phyloP scores from a whole-genome alignment of 208 protist species.

The Wallacemonas collosoma region DNA sequence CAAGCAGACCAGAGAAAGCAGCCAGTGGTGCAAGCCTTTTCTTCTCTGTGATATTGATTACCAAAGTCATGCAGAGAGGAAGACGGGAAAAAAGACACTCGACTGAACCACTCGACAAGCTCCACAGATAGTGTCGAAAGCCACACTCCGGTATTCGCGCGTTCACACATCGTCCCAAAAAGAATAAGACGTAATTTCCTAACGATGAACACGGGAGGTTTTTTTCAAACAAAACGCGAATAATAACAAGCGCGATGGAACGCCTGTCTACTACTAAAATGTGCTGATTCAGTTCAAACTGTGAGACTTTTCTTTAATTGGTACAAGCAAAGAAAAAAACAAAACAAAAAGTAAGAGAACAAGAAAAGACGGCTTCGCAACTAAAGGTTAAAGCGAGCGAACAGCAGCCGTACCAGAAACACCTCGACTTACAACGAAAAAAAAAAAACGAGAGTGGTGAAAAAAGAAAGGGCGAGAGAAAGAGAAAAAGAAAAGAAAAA shows the following conservation, averaged over 20 bases:
- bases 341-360: background rate
- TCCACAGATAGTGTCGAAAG: too few relatives aligned
- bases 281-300: background rate
- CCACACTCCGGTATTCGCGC: too few relatives aligned
- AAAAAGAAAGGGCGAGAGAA: slow-evolving; percentile 13
- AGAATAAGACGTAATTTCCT: too few relatives aligned
- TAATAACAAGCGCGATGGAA: background rate
- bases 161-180: too few relatives aligned
- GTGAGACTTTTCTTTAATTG: background rate
- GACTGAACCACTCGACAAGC: too few relatives aligned
- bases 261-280: background rate
- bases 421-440: slow-evolving; percentile 6
- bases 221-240: slow-evolving; percentile 11
- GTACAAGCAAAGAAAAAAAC: slow-evolving; percentile 4
- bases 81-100: background rate
- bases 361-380: background rate
- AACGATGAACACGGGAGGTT: too few relatives aligned
- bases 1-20: too few relatives aligned
- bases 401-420: background rate
- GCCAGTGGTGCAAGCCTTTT: background rate
- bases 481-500: slow-evolving; percentile 18
- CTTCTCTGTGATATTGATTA: slow-evolving; percentile 18
- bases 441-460: slow-evolving; percentile 13
- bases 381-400: too few relatives aligned
- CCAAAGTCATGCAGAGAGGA: slow-evolving; percentile 18